phyloP scores from a whole-genome alignment of 257 asterid species.

The Galeopsis tetrahit region DNA sequence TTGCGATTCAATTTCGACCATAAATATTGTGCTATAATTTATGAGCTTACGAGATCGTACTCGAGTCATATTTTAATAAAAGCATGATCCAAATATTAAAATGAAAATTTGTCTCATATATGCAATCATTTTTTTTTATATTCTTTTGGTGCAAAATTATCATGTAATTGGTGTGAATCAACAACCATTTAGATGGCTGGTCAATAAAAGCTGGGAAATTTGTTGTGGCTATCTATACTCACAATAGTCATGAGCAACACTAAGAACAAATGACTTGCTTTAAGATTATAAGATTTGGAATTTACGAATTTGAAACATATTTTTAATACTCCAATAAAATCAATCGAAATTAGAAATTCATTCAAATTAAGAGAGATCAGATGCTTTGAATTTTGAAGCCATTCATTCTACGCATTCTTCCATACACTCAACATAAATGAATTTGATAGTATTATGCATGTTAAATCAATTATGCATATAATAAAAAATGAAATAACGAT shows the following conservation, averaged over 20 bases:
- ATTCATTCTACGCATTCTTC: not conserved
- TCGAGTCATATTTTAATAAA: too few species aligned
- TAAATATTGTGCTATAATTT: too few species aligned
- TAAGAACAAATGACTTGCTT: too few species aligned
- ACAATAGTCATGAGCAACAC: not conserved
- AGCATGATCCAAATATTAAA: not conserved
- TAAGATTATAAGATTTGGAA: not conserved
- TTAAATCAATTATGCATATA: not conserved
- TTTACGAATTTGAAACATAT: not conserved
- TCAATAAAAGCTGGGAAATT: not conserved
- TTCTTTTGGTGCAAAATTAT: not conserved
- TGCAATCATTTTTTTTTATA: not conserved
- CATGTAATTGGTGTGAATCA: not conserved
- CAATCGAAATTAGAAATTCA: not conserved
- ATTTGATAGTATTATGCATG: not conserved
- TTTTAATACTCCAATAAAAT: not conserved
- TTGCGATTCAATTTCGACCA: too few species aligned
- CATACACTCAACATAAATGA: not conserved
- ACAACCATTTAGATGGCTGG: not conserved
- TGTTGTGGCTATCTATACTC: not conserved
- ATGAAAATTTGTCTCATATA: too few species aligned
- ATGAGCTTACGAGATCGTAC: too few species aligned
- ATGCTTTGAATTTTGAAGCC: not conserved
- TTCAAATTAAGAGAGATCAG: not conserved
- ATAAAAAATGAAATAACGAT: not conserved